A percentile compares a stretch with the other conserved stretches of the same genome.
Conservation (phyloP, 805 yeast genomes). For the Candida wancherniae region DNA sequence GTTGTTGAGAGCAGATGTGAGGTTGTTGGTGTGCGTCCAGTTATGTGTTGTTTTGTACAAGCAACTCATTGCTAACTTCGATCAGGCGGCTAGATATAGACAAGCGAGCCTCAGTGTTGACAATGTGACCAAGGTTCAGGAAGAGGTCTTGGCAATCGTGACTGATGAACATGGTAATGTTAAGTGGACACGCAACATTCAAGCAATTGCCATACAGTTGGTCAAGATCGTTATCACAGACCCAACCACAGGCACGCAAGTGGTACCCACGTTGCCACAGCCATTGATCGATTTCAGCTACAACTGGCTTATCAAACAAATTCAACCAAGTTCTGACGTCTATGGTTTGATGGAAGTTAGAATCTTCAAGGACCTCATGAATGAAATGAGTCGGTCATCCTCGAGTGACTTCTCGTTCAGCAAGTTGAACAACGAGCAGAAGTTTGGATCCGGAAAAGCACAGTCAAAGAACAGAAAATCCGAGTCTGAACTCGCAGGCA, state of each 20-base stretch:
- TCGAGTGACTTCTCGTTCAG: conserved; percentile 1
- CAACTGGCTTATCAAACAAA: conserved; percentile 79
- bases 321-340: conserved; percentile 76
- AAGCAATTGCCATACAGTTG: conserved; percentile 65
- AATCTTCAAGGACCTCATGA: conserved; percentile 47
- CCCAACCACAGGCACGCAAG: conserved; percentile 10
- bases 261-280: conserved; percentile 29
- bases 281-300: conserved; percentile 54
- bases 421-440: conserved; percentile 5
- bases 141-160: conserved; percentile 71
- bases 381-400: conserved; percentile 23
- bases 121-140: conserved; percentile 49
- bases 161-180: conserved; percentile 82
- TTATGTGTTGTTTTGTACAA: conserved; percentile 69
- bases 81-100: conserved; percentile 20
- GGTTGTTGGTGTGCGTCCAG: conserved; percentile 78
- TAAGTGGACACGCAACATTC: conserved; percentile 84
- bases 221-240: conserved; percentile 36
- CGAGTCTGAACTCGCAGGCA: conserved; percentile 47
- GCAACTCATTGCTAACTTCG: conserved; percentile 49
- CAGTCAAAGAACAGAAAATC: conserved; percentile 12
- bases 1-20: conserved; percentile 74
- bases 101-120: conserved; percentile 24
- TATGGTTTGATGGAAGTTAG: conserved; percentile 72
- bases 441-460: conserved; percentile 5